Percentiles rank a stretch among this genome's conserved stretches.
Evolutionary conservation across 179 eudicot species (phyloP).

Genomic region (Silene coronaria): DNA sequence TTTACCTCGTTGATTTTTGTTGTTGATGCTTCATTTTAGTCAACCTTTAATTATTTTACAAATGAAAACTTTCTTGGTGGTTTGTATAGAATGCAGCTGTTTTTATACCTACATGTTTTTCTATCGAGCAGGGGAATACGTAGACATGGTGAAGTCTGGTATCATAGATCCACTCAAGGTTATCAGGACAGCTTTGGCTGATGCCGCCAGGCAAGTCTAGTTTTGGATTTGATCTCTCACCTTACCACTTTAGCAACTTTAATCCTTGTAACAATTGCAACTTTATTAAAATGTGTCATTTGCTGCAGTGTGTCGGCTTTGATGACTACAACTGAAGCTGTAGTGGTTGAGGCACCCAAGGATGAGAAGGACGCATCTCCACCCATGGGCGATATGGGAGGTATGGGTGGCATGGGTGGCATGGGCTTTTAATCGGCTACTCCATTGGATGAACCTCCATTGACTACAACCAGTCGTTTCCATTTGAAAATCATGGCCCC

Average conservation of each 20-base stretch:
- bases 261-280: no score
- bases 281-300: not conserved
- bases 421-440: constrained; percentile 42
- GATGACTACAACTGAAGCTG: constrained; percentile 79
- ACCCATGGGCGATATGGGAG: constrained; percentile 67
- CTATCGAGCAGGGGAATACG: not conserved
- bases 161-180: constrained; percentile 7
- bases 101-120: not conserved
- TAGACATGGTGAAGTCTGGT: not conserved
- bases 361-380: constrained; percentile 54
- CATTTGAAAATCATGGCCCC: not conserved
- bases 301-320: constrained; percentile 56
- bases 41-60: no score
- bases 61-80: not conserved
- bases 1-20: no score
- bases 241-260: no score
- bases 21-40: no score
- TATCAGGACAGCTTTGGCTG: constrained; percentile 1
- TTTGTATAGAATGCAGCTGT: not conserved
- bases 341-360: constrained; percentile 61
- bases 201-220: not conserved
- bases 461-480: not conserved
- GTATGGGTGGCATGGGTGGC: constrained; percentile 62
- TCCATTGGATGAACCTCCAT: not conserved
- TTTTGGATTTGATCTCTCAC: not conserved